Evolutionary conservation across 2,329 filamentous ascomycete species (phyloP).

Genomic region (Aureobasidium sp.): DNA sequence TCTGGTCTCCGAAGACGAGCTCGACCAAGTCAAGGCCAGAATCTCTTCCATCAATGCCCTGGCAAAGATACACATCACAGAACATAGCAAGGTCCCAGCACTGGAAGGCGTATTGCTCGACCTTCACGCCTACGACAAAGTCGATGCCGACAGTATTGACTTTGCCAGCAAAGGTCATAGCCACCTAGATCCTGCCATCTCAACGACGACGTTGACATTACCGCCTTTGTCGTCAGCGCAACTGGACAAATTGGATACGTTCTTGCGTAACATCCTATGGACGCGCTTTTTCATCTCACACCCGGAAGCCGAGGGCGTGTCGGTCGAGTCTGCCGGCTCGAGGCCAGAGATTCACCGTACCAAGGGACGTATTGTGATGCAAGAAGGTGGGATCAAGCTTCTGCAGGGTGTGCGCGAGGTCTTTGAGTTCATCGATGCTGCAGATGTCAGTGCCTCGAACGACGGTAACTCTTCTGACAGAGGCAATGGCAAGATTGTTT

Average conservation of each 20-base stretch:
- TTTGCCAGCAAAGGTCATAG: conserved; percentile 73
- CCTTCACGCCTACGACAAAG: conserved; percentile 83
- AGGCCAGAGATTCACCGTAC: conserved; percentile 77
- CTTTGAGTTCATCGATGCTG: conserved; percentile 74
- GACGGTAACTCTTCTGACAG: neutral
- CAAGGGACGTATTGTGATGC: conserved; percentile 69
- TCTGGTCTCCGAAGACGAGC: conserved; percentile 63
- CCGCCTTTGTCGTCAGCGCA: conserved; percentile 52
- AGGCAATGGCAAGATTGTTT: conserved; percentile 27
- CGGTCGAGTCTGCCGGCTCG: conserved; percentile 16
- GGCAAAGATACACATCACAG: conserved; percentile 75
- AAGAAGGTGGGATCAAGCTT: conserved; percentile 61
- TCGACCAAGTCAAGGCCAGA: conserved; percentile 62
- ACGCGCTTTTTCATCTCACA: conserved; percentile 53
- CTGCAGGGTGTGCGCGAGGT: conserved; percentile 89
- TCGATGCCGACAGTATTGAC: conserved; percentile 58
- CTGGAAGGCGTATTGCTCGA: conserved; percentile 84
- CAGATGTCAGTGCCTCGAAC: conserved; percentile 3
- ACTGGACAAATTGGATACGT: conserved; percentile 63
- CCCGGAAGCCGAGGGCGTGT: conserved; percentile 9
- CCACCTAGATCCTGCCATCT: conserved; percentile 67
- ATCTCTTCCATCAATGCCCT: conserved; percentile 83
- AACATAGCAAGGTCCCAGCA: conserved; percentile 69
- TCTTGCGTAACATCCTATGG: conserved; percentile 81
- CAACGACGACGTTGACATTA: conserved; percentile 68